These are phyloP conservation scores for Backusella mclennaniae DNA, from an alignment of 192 early-diverging fungal species.

Conservation along the genomic window DNA sequence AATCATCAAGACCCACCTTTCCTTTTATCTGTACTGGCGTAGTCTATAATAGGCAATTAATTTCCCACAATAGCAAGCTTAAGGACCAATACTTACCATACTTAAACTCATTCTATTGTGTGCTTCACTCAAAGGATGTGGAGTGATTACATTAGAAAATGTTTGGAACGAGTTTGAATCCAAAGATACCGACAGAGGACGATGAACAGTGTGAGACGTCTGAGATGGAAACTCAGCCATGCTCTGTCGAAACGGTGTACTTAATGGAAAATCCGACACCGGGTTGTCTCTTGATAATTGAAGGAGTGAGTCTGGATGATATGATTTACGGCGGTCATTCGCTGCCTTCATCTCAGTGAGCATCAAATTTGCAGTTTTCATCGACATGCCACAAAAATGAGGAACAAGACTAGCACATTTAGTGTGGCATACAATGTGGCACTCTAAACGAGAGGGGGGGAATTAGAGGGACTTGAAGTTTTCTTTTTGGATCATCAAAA, in stretches of 20 bases:
- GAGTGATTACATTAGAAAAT: background rate
- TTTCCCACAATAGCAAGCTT: too few relatives aligned
- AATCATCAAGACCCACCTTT: constrained; percentile 88
- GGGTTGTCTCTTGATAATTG: background rate
- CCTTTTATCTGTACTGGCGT: constrained; percentile 33
- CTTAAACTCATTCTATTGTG: background rate
- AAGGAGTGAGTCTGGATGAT: background rate
- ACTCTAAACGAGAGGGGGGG: constrained; percentile 60
- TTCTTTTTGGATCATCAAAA: background rate
- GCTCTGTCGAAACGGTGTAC: background rate
- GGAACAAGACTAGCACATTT: constrained; percentile 84
- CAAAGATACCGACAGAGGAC: background rate
- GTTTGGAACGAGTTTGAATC: background rate
- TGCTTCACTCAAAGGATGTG: background rate
- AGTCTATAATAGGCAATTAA: background rate
- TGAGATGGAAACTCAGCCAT: background rate
- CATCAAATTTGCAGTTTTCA: constrained; percentile 84
- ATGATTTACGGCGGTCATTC: constrained; percentile 25
- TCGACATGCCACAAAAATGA: constrained; percentile 88
- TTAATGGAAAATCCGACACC: background rate
- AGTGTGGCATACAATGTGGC: constrained; percentile 75
- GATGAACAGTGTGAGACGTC: background rate
- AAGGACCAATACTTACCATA: background rate
- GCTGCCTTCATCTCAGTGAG: constrained; percentile 75
- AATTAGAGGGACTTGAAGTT: background rate